Evolutionary conservation across 177 flowering plant genomes (phyloP).

Genomic region (Vitis hybrid): DNA sequence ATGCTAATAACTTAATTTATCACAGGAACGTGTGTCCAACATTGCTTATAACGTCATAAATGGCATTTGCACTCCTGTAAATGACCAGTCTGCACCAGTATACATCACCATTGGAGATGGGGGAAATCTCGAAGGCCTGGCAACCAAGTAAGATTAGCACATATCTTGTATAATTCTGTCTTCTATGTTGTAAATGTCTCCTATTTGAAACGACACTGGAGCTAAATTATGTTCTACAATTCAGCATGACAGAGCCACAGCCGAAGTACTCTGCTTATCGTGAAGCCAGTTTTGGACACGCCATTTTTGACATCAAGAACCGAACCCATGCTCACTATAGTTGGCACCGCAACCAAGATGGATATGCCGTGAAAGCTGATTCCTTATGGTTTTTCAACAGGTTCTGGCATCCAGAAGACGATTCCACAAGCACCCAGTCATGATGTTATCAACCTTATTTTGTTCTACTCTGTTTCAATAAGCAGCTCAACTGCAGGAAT

Average conservation of each 20-base stretch:
- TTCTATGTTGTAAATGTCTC: too few relatives aligned
- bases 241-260: constrained; percentile 42
- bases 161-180: too few relatives aligned
- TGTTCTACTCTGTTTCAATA: too few relatives aligned
- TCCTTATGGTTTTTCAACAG: constrained; percentile 59
- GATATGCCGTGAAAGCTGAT: constrained; percentile 55
- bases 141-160: constrained; percentile 54
- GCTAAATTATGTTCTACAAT: too few relatives aligned
- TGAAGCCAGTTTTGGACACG: constrained; percentile 83
- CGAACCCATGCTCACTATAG: constrained; percentile 60
- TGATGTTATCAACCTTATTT: too few relatives aligned
- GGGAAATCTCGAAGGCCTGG: constrained; percentile 81
- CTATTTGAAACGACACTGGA: neutral
- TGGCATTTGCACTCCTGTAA: constrained; percentile 59
- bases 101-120: constrained; percentile 92
- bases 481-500: too few relatives aligned
- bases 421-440: constrained; percentile 19
- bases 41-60: constrained; percentile 64
- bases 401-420: constrained; percentile 46
- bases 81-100: constrained; percentile 71
- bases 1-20: neutral
- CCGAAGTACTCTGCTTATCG: constrained; percentile 72
- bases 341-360: constrained; percentile 76
- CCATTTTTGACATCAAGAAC: constrained; percentile 60
- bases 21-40: constrained; percentile 83